phyloP scores from a whole-genome alignment of 2,329 filamentous ascomycete species.

The Arthrobotrys conoides region DNA sequence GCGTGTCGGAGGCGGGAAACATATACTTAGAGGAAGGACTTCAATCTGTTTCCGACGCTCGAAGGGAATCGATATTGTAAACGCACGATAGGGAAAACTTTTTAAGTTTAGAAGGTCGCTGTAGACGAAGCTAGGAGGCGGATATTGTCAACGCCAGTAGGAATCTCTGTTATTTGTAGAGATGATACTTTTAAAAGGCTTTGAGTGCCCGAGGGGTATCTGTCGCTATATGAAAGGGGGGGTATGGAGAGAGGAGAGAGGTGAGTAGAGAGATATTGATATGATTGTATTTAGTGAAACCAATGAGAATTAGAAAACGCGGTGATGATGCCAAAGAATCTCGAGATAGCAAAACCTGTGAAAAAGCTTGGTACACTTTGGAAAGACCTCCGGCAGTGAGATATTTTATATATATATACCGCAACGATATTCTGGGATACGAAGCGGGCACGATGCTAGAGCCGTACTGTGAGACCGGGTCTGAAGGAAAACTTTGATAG shows the following conservation, averaged over 20 bases:
- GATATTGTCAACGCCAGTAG: constrained; percentile 35
- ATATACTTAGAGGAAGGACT: constrained; percentile 50
- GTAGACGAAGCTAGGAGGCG: constrained; percentile 25
- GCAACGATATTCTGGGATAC: constrained; percentile 6
- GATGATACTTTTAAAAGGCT: constrained; percentile 10
- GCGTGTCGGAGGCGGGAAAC: constrained; percentile 35
- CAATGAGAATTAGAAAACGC: constrained; percentile 35
- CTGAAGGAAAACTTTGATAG: constrained; percentile 9
- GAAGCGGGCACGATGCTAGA: constrained; percentile 20
- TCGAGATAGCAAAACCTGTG: constrained; percentile 48
- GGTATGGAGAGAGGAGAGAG: constrained; percentile 8
- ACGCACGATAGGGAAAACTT: constrained; percentile 57
- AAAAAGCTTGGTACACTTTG: constrained; percentile 30
- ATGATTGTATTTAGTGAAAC: constrained; percentile 25
- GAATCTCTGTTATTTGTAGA: constrained; percentile 20
- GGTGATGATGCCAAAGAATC: constrained; percentile 38
- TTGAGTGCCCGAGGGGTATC: constrained; percentile 40
- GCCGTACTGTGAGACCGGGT: constrained; percentile 45
- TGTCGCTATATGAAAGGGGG: constrained; percentile 42
- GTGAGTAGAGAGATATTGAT: constrained; percentile 4
- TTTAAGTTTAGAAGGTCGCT: constrained; percentile 36
- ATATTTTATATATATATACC: constrained; percentile 41
- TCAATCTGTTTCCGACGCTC: constrained; percentile 54
- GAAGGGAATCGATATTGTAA: constrained; percentile 60
- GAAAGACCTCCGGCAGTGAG: constrained; percentile 18